These are phyloP conservation scores for Chaetomium olivaceum DNA, from an alignment of 2,329 filamentous ascomycete species.

Conservation along the genomic window DNA sequence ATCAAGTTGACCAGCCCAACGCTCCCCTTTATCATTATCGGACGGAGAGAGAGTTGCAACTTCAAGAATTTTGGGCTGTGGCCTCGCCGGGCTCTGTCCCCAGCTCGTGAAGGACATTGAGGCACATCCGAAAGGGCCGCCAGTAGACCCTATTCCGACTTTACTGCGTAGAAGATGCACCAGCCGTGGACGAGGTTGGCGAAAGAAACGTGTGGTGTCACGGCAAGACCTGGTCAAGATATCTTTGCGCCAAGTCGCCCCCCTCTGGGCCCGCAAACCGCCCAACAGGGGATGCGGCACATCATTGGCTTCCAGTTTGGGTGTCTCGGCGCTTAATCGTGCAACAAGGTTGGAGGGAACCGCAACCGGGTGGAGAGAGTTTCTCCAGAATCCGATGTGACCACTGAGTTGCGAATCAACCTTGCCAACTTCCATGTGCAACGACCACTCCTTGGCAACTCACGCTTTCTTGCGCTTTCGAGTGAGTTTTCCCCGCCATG, in stretches of 20 bases:
- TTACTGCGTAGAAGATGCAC: not conserved
- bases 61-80: not conserved
- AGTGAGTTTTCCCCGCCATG: not conserved
- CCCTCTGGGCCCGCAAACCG: not conserved
- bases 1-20: not conserved
- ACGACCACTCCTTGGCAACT: constrained; percentile 3
- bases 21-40: not conserved
- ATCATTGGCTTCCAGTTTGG: constrained; percentile 15
- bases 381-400: not conserved
- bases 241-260: not conserved
- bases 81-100: not conserved
- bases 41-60: not conserved
- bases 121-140: not conserved
- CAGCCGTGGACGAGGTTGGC: too few species aligned
- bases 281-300: not conserved
- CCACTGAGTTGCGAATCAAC: not conserved
- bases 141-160: not conserved
- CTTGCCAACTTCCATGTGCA: not conserved
- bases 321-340: constrained; percentile 23
- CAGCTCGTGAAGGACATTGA: not conserved
- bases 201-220: not conserved
- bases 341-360: constrained; percentile 23
- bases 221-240: constrained; percentile 1
- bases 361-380: constrained; percentile 8
- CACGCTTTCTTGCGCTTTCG: constrained; percentile 1